Evolutionary conservation across 2,329 filamentous ascomycete genomes (phyloP).

Genomic region (Cytospora piceicola): DNA sequence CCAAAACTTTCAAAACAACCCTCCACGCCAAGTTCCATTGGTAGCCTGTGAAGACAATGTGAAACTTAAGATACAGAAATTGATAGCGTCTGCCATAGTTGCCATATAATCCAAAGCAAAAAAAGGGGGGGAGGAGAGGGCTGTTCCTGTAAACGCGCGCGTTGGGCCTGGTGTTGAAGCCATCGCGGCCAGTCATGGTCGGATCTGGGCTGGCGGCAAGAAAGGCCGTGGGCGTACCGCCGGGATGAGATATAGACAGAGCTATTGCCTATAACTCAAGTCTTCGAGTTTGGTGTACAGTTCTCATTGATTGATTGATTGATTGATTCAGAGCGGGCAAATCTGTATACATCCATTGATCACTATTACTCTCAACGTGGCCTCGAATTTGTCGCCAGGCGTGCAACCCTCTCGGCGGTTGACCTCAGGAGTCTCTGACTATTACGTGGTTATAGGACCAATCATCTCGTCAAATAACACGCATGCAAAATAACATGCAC

Average conservation of each 20-base stretch:
- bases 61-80: slow-evolving; percentile 3
- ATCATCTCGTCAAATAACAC: not conserved
- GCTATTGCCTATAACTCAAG: not conserved
- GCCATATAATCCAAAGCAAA: slow-evolving; percentile 1
- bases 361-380: not conserved
- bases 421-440: not conserved
- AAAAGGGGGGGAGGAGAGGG: slow-evolving; percentile 1
- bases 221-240: slow-evolving; percentile 23
- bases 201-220: slow-evolving; percentile 21
- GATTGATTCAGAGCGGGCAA: not conserved
- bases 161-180: slow-evolving; percentile 21
- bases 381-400: not conserved
- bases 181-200: slow-evolving; percentile 24
- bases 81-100: slow-evolving; percentile 12
- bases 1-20: slow-evolving; percentile 1
- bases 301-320: not conserved
- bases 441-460: not conserved
- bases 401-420: not conserved
- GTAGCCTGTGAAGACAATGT: slow-evolving; percentile 2
- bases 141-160: slow-evolving; percentile 25
- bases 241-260: not conserved
- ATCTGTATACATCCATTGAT: not conserved
- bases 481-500: too few species aligned
- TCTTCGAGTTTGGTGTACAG: not conserved
- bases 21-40: slow-evolving; percentile 6